Base-by-base conservation (phyloP, 2,329 filamentous ascomycete genomes). In the Cytospora piceicola region DNA sequence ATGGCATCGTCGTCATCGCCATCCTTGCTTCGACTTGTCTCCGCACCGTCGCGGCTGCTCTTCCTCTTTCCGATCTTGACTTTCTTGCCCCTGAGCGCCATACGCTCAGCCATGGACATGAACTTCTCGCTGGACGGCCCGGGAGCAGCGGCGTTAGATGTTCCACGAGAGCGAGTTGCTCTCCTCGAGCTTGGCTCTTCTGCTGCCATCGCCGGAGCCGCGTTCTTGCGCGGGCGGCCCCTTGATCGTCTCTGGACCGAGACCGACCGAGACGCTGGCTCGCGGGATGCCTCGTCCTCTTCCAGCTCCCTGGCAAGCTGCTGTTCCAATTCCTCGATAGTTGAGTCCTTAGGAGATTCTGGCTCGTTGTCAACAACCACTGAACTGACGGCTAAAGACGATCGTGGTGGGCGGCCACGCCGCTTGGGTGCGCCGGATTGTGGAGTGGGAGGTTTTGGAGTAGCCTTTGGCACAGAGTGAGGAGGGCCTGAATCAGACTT, bases 91-190 rank as follows among this genome's bases (percentile, higher is more conserved):
- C 76, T 79, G 2, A 85, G 75, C 39, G 80, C 83, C 79, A 86
- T 82, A n/a, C 83, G 80, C 70, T 87, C 85, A 46, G 81, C 80
- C 81, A 88, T 82, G 7, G 85, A 87, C 76, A 87, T 77, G 57
- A 83, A 79, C 14, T 77, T 73, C 14, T 71, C 72, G 55, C 72
- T 51, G 11, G 64, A 32, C 36, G 61, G 53, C 15, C 58, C 56
- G 27, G 61, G 53, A 27, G 63, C 39, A 63, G 61, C 49, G 46
- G 66, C n/a, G 20, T 63, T 52, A 22, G 67, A 42, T 42, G 29
- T 32, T 42, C 34, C 54, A 5, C 15, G 36, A 34, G 39, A 56
- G 3, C 60, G 63, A 36, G 60, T 63, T 17, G 46, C 29, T 32
- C 42, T 30, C 12, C 29, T 24, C 15, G 56, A 30, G 11, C 22